Evolutionary conservation across 2,329 filamentous ascomycete species (phyloP).

Genomic region (Bipolaris zeicola): DNA sequence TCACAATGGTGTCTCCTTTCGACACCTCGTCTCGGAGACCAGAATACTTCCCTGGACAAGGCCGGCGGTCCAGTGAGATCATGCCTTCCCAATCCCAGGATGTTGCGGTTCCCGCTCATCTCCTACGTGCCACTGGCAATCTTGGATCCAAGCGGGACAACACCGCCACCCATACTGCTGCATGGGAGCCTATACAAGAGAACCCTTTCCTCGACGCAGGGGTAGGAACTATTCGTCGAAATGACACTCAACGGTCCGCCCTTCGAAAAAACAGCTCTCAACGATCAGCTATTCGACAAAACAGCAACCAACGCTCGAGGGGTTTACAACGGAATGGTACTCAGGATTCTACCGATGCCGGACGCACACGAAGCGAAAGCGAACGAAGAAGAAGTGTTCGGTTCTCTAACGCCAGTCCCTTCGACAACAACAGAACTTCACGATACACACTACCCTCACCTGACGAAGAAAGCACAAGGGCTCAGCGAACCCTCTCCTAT

Average conservation of each 20-base stretch:
- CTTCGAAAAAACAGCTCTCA: constrained; percentile 5
- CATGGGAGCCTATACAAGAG: constrained; percentile 23
- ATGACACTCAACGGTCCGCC: constrained; percentile 9
- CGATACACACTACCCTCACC: constrained; percentile 3
- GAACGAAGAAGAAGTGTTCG: constrained; percentile 8
- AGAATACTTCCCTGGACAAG: background rate
- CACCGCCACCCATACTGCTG: constrained; percentile 7
- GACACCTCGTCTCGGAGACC: background rate
- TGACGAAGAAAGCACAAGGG: background rate
- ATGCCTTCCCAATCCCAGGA: constrained; percentile 15
- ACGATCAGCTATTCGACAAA: constrained; percentile 14
- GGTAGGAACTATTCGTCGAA: constrained; percentile 13
- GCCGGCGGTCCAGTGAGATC: constrained; percentile 10
- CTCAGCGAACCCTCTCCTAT: constrained; percentile 9
- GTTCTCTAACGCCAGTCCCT: constrained; percentile 2
- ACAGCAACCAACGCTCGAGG: constrained; percentile 11
- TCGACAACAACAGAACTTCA: constrained; percentile 1
- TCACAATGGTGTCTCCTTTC: constrained; percentile 8
- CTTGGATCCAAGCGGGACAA: constrained; percentile 24
- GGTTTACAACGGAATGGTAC: constrained; percentile 6
- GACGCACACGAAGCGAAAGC: constrained; percentile 10
- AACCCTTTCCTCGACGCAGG: constrained; percentile 16
- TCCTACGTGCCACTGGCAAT: constrained; percentile 24
- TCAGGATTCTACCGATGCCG: constrained; percentile 8
- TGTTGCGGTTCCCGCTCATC: constrained; percentile 30